These are phyloP conservation scores for Aureobasidium leucospermi DNA, from an alignment of 2,329 filamentous ascomycete species.

Conservation along the genomic window DNA sequence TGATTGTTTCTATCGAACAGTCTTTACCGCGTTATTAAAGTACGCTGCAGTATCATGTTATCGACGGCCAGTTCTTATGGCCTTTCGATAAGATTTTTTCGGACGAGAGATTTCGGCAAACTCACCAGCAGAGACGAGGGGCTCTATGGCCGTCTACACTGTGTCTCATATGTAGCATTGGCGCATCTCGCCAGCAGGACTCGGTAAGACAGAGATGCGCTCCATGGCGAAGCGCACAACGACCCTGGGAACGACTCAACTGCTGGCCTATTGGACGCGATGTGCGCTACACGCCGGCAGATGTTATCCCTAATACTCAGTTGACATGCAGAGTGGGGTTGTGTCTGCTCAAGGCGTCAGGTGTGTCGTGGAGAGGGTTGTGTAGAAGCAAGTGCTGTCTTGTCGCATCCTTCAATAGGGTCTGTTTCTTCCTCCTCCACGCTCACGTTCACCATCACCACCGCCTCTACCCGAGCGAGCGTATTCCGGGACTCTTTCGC, in stretches of 20 bases:
- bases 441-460: conserved; percentile 15
- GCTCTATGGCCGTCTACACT: not conserved
- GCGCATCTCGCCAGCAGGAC: too few relatives aligned
- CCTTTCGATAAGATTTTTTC: not conserved
- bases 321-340: not conserved
- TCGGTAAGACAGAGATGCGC: too few relatives aligned
- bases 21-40: too few relatives aligned
- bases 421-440: conserved; percentile 19
- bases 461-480: conserved; percentile 19
- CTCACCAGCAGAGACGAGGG: not conserved
- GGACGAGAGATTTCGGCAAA: not conserved
- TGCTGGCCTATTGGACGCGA: too few relatives aligned
- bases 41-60: not conserved
- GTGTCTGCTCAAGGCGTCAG: not conserved
- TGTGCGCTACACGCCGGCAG: too few relatives aligned
- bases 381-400: not conserved
- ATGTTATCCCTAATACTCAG: not conserved
- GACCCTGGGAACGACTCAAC: too few relatives aligned
- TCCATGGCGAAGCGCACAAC: too few relatives aligned
- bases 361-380: not conserved
- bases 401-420: conserved; percentile 10
- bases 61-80: not conserved
- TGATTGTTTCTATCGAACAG: too few relatives aligned
- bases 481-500: conserved; percentile 29
- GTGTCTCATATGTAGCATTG: not conserved